phyloP scores from a whole-genome alignment of 2,329 filamentous ascomycete species.

The Karstenula rhodostoma region DNA sequence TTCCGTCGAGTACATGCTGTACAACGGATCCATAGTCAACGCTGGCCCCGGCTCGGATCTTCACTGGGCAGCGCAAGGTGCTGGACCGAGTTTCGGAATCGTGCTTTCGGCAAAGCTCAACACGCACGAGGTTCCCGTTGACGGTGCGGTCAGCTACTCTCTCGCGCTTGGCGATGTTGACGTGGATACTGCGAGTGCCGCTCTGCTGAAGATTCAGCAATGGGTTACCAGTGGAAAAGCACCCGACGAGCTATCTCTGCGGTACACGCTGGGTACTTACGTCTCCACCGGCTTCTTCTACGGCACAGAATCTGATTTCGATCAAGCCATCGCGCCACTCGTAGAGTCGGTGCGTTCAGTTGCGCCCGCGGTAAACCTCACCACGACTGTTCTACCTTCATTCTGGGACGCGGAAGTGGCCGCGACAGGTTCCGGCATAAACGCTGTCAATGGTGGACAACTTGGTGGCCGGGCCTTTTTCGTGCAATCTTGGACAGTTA shows the following conservation, averaged over 20 bases:
- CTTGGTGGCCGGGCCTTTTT: conserved; percentile 3
- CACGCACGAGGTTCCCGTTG: conserved; percentile 1
- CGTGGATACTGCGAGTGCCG: not conserved
- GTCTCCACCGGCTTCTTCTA: conserved; percentile 4
- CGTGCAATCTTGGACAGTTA: conserved; percentile 3
- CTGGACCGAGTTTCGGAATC: conserved; percentile 4
- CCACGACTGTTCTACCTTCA: not conserved
- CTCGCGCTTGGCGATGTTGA: not conserved
- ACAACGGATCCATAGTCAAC: conserved; percentile 1
- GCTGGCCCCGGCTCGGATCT: not conserved
- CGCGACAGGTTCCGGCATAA: not conserved
- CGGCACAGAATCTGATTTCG: not conserved
- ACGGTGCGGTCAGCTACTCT: conserved; percentile 1
- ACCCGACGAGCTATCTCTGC: conserved; percentile 1
- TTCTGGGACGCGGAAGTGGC: conserved; percentile 4
- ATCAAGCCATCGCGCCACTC: not conserved
- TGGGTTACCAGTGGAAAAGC: conserved; percentile 1
- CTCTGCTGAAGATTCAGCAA: not conserved
- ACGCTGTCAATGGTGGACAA: not conserved
- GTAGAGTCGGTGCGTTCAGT: not conserved
- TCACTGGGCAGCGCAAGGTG: conserved; percentile 2
- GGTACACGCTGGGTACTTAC: not conserved
- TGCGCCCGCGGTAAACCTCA: not conserved
- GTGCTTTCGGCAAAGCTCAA: not conserved
- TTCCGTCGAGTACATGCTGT: conserved; percentile 6